phyloP scores from a whole-genome alignment of 2,329 filamentous ascomycete species.

The Phaeophleospora eucalypticola region DNA sequence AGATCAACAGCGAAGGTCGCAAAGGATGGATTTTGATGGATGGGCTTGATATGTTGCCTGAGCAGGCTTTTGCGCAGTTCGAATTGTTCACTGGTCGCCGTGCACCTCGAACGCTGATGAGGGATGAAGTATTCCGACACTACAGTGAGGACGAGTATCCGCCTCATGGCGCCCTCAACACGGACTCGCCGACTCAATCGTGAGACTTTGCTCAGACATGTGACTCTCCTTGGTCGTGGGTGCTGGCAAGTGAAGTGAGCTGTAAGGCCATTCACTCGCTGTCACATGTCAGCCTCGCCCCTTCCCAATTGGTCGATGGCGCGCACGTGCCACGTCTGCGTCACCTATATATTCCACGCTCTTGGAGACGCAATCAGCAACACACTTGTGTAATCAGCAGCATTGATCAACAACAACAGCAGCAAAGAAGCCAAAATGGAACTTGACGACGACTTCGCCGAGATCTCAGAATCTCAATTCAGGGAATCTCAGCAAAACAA shows the following conservation, averaged over 20 bases:
- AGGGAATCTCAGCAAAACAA: too few relatives aligned
- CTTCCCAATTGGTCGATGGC: too few relatives aligned
- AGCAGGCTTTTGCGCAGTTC: constrained; percentile 78
- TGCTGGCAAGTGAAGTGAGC: background rate
- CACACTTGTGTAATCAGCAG: too few relatives aligned
- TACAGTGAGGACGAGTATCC: constrained; percentile 26
- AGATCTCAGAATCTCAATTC: too few relatives aligned
- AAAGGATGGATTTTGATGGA: constrained; percentile 71
- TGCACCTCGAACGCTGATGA: constrained; percentile 68
- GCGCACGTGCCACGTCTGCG: too few relatives aligned
- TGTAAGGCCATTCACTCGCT: too few relatives aligned
- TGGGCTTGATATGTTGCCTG: constrained; percentile 69
- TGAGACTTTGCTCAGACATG: background rate
- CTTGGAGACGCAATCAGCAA: too few relatives aligned
- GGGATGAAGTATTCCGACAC: constrained; percentile 53
- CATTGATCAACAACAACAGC: too few relatives aligned
- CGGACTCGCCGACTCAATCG: constrained; percentile 17
- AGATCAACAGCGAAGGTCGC: constrained; percentile 58
- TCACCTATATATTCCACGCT: too few relatives aligned
- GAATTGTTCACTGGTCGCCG: constrained; percentile 73
- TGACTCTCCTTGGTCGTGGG: background rate
- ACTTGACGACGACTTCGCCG: too few relatives aligned
- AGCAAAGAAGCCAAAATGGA: too few relatives aligned
- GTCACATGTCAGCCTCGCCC: too few relatives aligned
- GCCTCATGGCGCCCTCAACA: constrained; percentile 20